Conservation (phyloP, 495 filamentous ascomycete genomes). For the Corynascus novoguineensis region DNA sequence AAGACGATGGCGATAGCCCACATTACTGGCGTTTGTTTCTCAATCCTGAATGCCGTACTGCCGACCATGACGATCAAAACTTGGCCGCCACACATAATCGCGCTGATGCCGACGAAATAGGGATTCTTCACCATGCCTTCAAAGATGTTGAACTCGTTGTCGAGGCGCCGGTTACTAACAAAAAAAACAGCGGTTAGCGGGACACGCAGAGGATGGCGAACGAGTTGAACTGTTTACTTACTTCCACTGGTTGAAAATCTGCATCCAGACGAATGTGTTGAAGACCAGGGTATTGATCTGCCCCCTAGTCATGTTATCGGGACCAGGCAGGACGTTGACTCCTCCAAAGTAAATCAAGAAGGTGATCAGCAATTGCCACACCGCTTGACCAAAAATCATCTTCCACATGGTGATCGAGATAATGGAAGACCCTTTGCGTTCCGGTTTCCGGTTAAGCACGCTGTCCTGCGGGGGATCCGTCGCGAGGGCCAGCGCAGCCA, state of each 20-base stretch:
- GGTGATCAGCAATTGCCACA: conserved; percentile 75
- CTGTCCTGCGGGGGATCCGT: conserved; percentile 77
- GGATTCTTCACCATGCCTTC: conserved; percentile 71
- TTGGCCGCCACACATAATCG: conserved; percentile 72
- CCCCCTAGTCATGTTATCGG: conserved; percentile 32
- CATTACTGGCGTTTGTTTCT: conserved; percentile 53
- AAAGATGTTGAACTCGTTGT: conserved; percentile 87
- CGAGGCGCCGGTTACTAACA: conserved; percentile 76
- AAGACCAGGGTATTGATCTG: conserved; percentile 73
- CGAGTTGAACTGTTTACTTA: conserved; percentile 50
- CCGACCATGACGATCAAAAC: conserved; percentile 77
- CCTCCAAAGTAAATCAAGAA: conserved; percentile 75
- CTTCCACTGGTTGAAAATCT: conserved; percentile 95
- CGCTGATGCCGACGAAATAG: conserved; percentile 79
- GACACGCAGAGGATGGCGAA: too few relatives aligned
- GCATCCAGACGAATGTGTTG: conserved; percentile 96
- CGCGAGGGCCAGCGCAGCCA: conserved; percentile 78
- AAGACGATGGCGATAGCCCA: conserved; percentile 74
- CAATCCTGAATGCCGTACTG: conserved; percentile 65
- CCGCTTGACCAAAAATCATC: conserved; percentile 83
- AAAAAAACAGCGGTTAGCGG: too few relatives aligned
- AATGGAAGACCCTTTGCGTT: conserved; percentile 67
- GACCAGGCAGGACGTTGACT: conserved; percentile 51
- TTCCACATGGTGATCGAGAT: conserved; percentile 91
- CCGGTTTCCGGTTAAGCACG: conserved; percentile 77